Conservation (phyloP, 768 basidiomycete species). For the Sarcodon sp. region DNA sequence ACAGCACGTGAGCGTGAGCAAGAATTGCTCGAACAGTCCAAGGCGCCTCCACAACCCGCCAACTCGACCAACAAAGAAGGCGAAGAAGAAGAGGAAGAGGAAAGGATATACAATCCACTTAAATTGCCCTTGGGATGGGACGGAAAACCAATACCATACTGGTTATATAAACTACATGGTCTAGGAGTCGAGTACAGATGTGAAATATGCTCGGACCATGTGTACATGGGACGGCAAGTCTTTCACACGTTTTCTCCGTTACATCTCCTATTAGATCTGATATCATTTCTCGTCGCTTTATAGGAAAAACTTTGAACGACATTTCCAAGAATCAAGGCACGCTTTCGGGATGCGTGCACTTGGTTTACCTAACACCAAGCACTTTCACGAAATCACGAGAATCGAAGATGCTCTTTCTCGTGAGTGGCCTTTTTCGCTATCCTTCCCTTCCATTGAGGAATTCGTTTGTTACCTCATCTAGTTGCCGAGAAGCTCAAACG, state of each 20-base stretch:
- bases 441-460: background rate
- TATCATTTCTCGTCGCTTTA: slow-evolving; percentile 1
- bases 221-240: slow-evolving; percentile 84
- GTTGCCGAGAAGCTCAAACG: slow-evolving; percentile 97
- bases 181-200: slow-evolving; percentile 97
- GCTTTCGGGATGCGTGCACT: slow-evolving; percentile 97
- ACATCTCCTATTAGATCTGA: slow-evolving; percentile 1
- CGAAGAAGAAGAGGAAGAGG: slow-evolving; percentile 85
- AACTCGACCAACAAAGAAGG: slow-evolving; percentile 31
- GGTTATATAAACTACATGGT: slow-evolving; percentile 96
- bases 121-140: slow-evolving; percentile 97
- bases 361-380: slow-evolving; percentile 95
- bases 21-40: slow-evolving; percentile 65
- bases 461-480: slow-evolving; percentile 16
- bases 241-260: slow-evolving; percentile 8
- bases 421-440: slow-evolving; percentile 28
- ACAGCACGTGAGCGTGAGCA: slow-evolving; percentile 97
- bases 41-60: slow-evolving; percentile 34
- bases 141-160: slow-evolving; percentile 97
- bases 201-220: slow-evolving; percentile 94
- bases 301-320: slow-evolving; percentile 92
- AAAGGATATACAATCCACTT: slow-evolving; percentile 94
- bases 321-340: slow-evolving; percentile 96
- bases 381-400: slow-evolving; percentile 96
- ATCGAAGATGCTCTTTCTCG: slow-evolving; percentile 93